Evolutionary conservation across 441 rosid genomes (phyloP).

Genomic region (Syzygium syzygioides): DNA sequence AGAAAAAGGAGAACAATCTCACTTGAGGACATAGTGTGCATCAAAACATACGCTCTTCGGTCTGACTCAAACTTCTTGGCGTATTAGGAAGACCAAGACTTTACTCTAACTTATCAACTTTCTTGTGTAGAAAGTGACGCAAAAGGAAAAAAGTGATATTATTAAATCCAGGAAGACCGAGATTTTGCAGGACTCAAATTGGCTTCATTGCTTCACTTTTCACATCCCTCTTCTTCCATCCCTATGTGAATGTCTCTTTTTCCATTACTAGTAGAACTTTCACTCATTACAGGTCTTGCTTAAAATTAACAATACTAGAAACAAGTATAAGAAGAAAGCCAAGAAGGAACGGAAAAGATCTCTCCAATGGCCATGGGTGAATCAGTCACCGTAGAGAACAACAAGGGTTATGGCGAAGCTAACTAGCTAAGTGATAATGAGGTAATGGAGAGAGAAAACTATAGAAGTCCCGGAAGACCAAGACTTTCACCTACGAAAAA

Average conservation of each 20-base stretch:
- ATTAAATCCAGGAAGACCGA: too few relatives aligned
- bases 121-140: neutral
- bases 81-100: neutral
- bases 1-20: neutral
- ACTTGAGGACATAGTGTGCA: neutral
- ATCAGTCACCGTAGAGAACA: neutral
- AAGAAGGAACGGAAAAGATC: neutral
- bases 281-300: neutral
- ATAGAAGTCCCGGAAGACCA: too few relatives aligned
- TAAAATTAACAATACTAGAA: too few relatives aligned
- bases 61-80: neutral
- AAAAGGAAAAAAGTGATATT: too few relatives aligned
- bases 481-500: neutral
- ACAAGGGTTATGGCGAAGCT: neutral
- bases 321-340: neutral
- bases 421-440: neutral
- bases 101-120: neutral
- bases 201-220: too few relatives aligned
- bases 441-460: neutral
- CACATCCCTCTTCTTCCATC: neutral
- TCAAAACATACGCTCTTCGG: neutral
- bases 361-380: neutral
- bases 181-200: too few relatives aligned
- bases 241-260: neutral
- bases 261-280: neutral